Evolutionary conservation across 768 basidiomycete species (phyloP).

Genomic region (Leccinum barrowsii): DNA sequence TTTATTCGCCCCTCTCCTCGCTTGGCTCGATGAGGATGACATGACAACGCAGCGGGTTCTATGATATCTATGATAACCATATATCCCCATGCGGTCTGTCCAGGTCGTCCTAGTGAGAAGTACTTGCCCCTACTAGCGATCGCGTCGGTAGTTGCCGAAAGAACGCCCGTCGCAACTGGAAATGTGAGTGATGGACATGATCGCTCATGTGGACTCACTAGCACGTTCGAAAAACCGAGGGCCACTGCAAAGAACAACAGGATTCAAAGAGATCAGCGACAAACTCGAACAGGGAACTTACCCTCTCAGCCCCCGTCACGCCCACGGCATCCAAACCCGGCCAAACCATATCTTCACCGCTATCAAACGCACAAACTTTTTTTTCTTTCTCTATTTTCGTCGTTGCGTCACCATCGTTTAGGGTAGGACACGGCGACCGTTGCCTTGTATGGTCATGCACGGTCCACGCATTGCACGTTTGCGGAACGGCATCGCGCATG

Average conservation of each 20-base stretch:
- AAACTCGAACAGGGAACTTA: not conserved
- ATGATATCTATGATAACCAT: constrained; percentile 12
- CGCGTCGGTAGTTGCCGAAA: constrained; percentile 15
- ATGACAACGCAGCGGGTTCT: not conserved
- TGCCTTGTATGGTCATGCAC: not conserved
- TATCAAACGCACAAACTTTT: not conserved
- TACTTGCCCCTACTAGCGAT: constrained; percentile 6
- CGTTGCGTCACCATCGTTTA: not conserved
- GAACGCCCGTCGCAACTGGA: not conserved
- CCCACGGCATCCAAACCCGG: not conserved
- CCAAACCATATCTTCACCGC: not conserved
- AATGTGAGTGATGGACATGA: constrained; percentile 1
- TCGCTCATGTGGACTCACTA: not conserved
- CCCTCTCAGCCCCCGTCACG: not conserved
- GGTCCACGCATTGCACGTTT: not conserved
- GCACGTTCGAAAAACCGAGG: not conserved
- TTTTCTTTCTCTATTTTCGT: not conserved
- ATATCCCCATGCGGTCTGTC: constrained; percentile 12
- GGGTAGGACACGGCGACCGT: constrained; percentile 2
- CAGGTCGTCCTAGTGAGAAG: constrained; percentile 5
- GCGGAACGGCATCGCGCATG: not conserved
- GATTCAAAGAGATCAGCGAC: not conserved
- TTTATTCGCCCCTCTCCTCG: not conserved
- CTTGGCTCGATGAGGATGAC: not conserved
- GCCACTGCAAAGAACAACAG: not conserved